Base-by-base conservation (phyloP, 495 filamentous ascomycete species). In the Pyronema omphalodes region DNA sequence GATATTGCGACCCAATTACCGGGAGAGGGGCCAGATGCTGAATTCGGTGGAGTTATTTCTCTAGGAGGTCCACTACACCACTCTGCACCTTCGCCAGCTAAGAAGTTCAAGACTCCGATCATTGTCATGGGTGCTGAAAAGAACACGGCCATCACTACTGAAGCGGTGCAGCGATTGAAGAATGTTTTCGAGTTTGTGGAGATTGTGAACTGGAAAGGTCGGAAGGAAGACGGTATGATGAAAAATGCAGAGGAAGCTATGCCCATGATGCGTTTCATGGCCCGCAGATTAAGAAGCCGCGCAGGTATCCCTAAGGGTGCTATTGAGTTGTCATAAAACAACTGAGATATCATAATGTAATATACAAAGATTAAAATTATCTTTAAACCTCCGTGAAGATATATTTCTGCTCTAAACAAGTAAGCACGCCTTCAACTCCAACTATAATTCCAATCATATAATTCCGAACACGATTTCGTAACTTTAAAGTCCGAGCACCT, bases 231-330 rank as follows among this genome's bases (percentile, higher is more conserved):
- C 71, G 75, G 75, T 7, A 94, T 95, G 91, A 84, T 88, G 18
- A 68, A 70, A 55, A 86, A 71, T 66, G 70, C 81, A 51, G 87
- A 94, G 17, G 89, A 98, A 74, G 86, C 91, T 78, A 56, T 85
- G 57, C 89, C 91, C 2, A 76, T 95, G 46, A 95, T 98, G 89
- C 74, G 79, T 62, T 98, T 95, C 68, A 84, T 95, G 64, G 85
- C 82, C 0, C 73, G 84, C 52, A 73, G 84, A 59, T 67, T 98
- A 64, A 70, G 71, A 66, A 88, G 76, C 35, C 37, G 49, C 29
- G 58, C 51, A 8, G 62, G 62, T 6, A 62, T 63, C 37, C 61
- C 60, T 1, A 55, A 63, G 39, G 61, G 54, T n/a, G 60, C 60
- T 45, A 54, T 63, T 19, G 61, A 64, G 17, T 44, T 64, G 37